Evolutionary conservation across 2,329 filamentous ascomycete genomes (phyloP), one percentile per base, ranked within the genome.

Genomic region (Diaporthe batatas): DNA sequence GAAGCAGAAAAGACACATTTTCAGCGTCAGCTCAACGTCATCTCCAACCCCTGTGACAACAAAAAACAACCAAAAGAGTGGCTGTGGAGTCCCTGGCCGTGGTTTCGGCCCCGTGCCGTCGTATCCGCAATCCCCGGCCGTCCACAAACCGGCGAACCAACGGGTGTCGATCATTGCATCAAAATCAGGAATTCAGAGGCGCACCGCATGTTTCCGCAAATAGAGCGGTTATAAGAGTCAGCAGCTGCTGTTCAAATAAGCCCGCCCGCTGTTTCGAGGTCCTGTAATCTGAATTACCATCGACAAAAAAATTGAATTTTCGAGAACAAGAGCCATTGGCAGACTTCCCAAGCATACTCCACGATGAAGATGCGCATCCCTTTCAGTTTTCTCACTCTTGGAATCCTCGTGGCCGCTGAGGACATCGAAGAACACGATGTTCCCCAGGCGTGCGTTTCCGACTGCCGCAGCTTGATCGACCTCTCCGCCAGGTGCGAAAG

Each of bases 81-180:
- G 34, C 55, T 42, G 55, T 59, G 21, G 5, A 23, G 21, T 16
- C 14, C 21, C 34, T 3, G 16, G 21, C 6, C 32, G 34, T 23
- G 21, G n/a, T 59, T 59, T 29, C 36, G 57, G n/a, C 55, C 29
- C 57, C 23, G 57, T 42, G 57, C 57, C 57, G 57, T 44, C 57
- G 42, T 59, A 42, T 59, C 57, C 57, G 57, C n/a, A 42, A 44
- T 59, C 57, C 57, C 57, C 57, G 36, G 57, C 34, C 57, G 36
- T 29, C 32, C 36, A 18, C 57, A 44, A n/a, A 21, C 6, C 6
- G 36, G 57, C 36, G 21, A 42, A 59, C 36, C 36, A 59, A 42
- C 16, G 8, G 57, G 6, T 29, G 36, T 59, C 36, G 57, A 59
- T 59, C 57, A 29, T n/a, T 59, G 57, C 57, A 44, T 42, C n/a